Conservation (phyloP, 257 asterid species). For the Paraleonurus japonicus region DNA sequence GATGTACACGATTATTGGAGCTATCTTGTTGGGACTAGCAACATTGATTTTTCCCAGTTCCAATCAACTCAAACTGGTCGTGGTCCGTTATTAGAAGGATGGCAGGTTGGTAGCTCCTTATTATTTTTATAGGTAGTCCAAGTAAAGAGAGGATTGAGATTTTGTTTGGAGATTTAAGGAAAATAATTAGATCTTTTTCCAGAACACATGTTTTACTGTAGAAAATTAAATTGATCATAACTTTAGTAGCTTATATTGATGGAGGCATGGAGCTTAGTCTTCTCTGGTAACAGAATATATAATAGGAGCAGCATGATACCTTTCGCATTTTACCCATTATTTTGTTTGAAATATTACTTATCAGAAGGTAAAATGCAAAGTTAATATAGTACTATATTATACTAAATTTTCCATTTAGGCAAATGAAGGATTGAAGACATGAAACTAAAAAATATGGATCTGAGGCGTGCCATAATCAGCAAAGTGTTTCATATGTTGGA, state of each 20-base stretch:
- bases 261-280: background rate
- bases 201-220: too few species aligned
- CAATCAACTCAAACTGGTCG: constrained; percentile 68
- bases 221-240: background rate
- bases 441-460: too few species aligned
- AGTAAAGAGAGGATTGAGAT: background rate
- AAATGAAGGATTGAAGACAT: too few species aligned
- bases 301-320: background rate
- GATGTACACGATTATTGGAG: constrained; percentile 80
- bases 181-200: background rate
- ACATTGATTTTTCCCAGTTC: constrained; percentile 61
- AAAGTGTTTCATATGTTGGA: too few species aligned
- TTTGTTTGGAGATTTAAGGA: background rate
- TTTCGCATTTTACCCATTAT: background rate
- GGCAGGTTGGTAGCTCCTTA: constrained; percentile 68
- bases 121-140: background rate
- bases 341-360: background rate
- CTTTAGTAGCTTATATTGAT: background rate
- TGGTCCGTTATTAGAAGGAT: constrained; percentile 78
- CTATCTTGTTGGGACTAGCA: constrained; percentile 61
- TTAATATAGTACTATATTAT: background rate
- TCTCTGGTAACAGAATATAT: background rate
- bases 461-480: too few species aligned
- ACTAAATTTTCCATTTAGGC: background rate
- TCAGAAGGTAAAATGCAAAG: background rate